phyloP scores from a whole-genome alignment of 805 yeast species.

The Candida taoyuanica region DNA sequence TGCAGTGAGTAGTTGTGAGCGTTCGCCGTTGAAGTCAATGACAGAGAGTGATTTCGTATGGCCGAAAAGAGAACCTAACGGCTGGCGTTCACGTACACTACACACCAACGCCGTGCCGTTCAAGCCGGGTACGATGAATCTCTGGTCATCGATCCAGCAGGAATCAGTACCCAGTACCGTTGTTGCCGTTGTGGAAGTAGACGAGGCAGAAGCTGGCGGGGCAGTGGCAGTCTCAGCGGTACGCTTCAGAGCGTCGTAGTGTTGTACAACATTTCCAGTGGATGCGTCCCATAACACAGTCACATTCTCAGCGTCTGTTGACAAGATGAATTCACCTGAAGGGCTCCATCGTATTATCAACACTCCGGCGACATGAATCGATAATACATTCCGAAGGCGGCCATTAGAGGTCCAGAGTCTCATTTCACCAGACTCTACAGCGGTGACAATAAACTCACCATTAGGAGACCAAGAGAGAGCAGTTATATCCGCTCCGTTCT shows the following conservation, averaged over 20 bases:
- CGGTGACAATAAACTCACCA: conserved; percentile 61
- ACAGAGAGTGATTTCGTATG: conserved; percentile 56
- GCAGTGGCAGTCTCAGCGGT: conserved; percentile 1
- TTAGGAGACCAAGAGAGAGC: conserved; percentile 58
- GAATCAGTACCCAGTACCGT: conserved; percentile 46
- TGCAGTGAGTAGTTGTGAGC: conserved; percentile 61
- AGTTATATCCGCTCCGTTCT: conserved; percentile 27
- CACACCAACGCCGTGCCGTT: conserved; percentile 52
- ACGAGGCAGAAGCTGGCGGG: background rate
- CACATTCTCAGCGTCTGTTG: conserved; percentile 53
- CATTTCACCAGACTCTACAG: conserved; percentile 65
- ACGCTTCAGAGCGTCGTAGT: conserved; percentile 32
- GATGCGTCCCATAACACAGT: conserved; percentile 63
- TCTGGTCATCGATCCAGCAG: conserved; percentile 68
- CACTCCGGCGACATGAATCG: conserved; percentile 51
- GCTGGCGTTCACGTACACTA: conserved; percentile 41
- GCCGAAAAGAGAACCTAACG: conserved; percentile 54
- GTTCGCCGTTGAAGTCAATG: conserved; percentile 47
- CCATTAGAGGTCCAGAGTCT: conserved; percentile 79
- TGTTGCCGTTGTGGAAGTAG: conserved; percentile 17
- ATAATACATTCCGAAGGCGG: conserved; percentile 49
- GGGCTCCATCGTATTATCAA: conserved; percentile 57
- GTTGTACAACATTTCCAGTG: conserved; percentile 45
- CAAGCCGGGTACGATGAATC: conserved; percentile 66
- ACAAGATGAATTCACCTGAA: conserved; percentile 47